Conservation (phyloP, 345 rosid species). For the Citrus glauca region DNA sequence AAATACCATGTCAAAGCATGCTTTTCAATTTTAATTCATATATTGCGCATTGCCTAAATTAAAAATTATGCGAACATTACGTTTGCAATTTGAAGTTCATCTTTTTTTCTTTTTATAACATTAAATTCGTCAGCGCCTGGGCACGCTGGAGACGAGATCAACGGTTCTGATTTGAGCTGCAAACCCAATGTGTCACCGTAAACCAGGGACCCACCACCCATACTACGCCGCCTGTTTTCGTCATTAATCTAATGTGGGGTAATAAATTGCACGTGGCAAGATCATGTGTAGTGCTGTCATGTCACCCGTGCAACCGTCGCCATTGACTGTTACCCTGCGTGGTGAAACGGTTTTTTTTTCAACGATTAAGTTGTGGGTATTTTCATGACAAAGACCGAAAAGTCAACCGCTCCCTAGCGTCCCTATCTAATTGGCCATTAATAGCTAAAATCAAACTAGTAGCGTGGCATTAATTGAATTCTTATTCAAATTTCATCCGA, state of each 20-base stretch:
- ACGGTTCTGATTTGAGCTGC: background rate
- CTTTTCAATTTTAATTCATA: background rate
- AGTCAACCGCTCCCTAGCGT: background rate
- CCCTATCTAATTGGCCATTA: background rate
- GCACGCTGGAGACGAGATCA: background rate
- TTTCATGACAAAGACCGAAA: background rate
- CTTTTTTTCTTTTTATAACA: too few species aligned
- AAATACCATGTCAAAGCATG: background rate
- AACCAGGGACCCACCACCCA: background rate
- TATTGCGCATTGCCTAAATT: background rate
- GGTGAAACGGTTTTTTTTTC: background rate
- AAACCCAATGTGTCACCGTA: too few species aligned
- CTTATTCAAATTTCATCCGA: background rate
- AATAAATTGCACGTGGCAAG: background rate
- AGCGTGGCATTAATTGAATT: background rate
- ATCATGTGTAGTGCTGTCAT: background rate
- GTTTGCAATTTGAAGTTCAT: background rate
- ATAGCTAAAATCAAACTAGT: background rate
- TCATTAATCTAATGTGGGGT: background rate
- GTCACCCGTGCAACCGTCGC: background rate
- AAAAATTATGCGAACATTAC: background rate
- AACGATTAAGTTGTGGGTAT: background rate
- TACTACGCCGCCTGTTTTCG: background rate
- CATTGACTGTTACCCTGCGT: background rate
- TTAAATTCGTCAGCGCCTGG: too few species aligned